These are phyloP conservation scores for Tarenaya hassleriana DNA, from an alignment of 345 rosid species.

Conservation along the genomic window DNA sequence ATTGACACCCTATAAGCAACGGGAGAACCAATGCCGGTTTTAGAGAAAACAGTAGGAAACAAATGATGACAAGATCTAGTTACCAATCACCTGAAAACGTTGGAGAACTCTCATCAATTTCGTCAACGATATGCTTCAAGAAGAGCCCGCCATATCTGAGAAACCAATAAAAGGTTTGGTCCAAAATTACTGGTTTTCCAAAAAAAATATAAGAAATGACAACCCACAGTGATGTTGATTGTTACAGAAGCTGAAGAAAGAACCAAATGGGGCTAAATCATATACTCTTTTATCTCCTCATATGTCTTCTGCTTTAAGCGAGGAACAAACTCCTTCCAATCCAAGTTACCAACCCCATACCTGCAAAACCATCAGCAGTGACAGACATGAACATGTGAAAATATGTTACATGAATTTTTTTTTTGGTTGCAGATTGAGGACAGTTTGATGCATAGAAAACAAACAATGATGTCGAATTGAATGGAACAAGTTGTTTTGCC, in stretches of 20 bases:
- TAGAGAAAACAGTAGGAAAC: slow-evolving; percentile 6
- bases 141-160: slow-evolving; percentile 72
- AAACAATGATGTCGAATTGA: too few species aligned
- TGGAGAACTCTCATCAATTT: slow-evolving; percentile 47
- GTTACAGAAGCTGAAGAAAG: slow-evolving; percentile 5
- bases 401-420: slow-evolving; percentile 3
- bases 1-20: too few species aligned
- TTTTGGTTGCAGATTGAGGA: slow-evolving; percentile 12
- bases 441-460: too few species aligned
- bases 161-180: slow-evolving; percentile 9
- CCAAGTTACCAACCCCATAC: slow-evolving; percentile 83
- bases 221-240: not conserved
- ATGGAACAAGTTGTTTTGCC: too few species aligned
- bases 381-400: slow-evolving; percentile 6
- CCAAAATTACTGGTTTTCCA: not conserved
- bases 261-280: slow-evolving; percentile 20
- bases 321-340: slow-evolving; percentile 81
- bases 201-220: not conserved
- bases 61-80: not conserved
- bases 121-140: slow-evolving; percentile 67
- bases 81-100: slow-evolving; percentile 62
- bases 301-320: slow-evolving; percentile 90
- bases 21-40: too few species aligned
- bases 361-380: slow-evolving; percentile 32
- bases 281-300: slow-evolving; percentile 82